A percentile compares a stretch with the other conserved stretches of the same genome.
phyloP scores from a whole-genome alignment of 2,329 filamentous ascomycete genomes.

The Penicillium palitans region DNA sequence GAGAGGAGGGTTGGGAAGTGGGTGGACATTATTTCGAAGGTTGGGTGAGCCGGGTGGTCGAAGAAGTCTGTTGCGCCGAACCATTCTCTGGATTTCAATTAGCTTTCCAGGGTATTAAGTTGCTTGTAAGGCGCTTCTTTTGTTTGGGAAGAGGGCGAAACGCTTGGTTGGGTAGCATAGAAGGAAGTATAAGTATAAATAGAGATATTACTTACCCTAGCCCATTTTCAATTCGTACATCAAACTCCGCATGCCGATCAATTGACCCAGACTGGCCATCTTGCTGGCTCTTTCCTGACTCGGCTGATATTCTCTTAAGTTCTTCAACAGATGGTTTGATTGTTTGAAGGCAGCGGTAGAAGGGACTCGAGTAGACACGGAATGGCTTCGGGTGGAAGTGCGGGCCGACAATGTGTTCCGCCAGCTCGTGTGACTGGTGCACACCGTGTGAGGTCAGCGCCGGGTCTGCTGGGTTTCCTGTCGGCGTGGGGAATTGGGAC shows the following conservation, averaged over 20 bases:
- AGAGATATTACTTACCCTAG: constrained; percentile 45
- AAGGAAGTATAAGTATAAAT: not conserved
- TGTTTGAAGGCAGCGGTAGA: constrained; percentile 85
- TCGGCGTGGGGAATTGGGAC: constrained; percentile 73
- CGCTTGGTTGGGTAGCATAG: not conserved
- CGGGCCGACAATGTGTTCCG: constrained; percentile 37
- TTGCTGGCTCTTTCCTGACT: constrained; percentile 5
- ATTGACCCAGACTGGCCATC: constrained; percentile 29
- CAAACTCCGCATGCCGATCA: constrained; percentile 37
- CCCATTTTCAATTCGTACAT: constrained; percentile 54
- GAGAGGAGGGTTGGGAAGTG: constrained; percentile 59
- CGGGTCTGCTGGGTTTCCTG: constrained; percentile 83
- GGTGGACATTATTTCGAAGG: constrained; percentile 59
- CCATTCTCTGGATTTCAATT: constrained; percentile 67
- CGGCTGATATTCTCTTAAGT: constrained; percentile 29
- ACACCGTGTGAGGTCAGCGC: constrained; percentile 85
- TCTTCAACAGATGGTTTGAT: constrained; percentile 63
- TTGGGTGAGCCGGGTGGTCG: constrained; percentile 76
- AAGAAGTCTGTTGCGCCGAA: constrained; percentile 80
- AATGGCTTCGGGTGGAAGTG: constrained; percentile 43
- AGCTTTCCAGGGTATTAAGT: not conserved
- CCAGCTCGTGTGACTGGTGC: constrained; percentile 77
- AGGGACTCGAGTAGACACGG: constrained; percentile 76
- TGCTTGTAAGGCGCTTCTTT: not conserved
- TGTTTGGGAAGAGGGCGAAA: not conserved